Base-by-base conservation (phyloP, 805 yeast genomes). In the Ogataea paraovalis region DNA sequence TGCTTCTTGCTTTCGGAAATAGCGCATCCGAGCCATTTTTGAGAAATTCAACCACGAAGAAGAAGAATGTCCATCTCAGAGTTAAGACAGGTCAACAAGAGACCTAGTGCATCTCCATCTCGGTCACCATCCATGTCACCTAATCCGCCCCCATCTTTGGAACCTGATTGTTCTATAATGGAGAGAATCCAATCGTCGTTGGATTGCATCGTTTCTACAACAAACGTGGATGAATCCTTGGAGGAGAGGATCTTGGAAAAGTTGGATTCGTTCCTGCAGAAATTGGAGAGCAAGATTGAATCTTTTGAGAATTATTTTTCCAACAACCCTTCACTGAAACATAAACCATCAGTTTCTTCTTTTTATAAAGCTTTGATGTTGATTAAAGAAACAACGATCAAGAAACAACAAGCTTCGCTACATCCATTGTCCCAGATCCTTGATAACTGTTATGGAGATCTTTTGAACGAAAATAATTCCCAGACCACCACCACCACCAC, bases 381-480 rank as follows among this genome's bases (percentile, higher is more conserved):
- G 1, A 55, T 61, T 23, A 64, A 59, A 49, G 47, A 52, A 2
- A 47, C 55, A 12, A 48, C 60, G 36, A 44, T 50, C 18, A 53
- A 53, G 30, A 62, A 56, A 41, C 59, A 61, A 30, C 58, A 62
- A 42, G 51, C 51, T 23, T 56, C 57, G 27, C 41, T 62, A 37
- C 64, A 63, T 42, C 66, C 67, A 7, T 43, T 64, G 14, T 47
- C 56, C 18, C 61, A 59, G 42, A 58, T 67, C 9, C 45, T 67
- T 9, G 68, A 66, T 45, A 56, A 60, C 19, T 58, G 58, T 39
- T 65, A 64, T 50, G 66, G 66, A 20, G 46, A 48, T 18, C 33
- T 58, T 41, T 42, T 55, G 23, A 23, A 50, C 21, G 43, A 43
- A 27, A 34, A 32, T 33, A 42, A 18, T 18, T n/a, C n/a, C n/a